Base-by-base conservation (phyloP, 805 yeast genomes). In the Wickerhamiella parazyma region DNA sequence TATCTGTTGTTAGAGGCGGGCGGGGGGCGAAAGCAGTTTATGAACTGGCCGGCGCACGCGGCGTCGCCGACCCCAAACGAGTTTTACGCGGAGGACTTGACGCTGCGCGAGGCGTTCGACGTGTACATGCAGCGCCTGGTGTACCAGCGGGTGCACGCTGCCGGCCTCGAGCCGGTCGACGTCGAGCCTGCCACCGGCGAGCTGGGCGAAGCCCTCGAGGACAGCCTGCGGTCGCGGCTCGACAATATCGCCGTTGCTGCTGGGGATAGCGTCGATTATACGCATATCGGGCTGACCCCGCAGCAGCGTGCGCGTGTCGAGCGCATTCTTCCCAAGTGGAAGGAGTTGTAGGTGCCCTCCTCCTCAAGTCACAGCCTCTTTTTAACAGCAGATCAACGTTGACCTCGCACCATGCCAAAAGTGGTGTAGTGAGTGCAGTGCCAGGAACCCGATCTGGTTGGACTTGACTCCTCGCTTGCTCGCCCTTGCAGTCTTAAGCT, bases 101-200 rank as follows among this genome's bases (percentile, higher is more conserved):
- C 12, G 16, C 31, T 28, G 14, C 12, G n/a, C 10, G 31, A 12
- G 7, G 63, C 60, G 7, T 34, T 54, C 14, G 47, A 55, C 29
- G 51, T 50, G 6, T 45, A 37, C 2, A 49, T 54, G 31, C 56
- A 55, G 28, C 31, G 48, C 6, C 31, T 17, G 1, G 50, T 58
- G 4, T 35, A 58, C 46, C 17, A 40, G 5, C 45, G 53, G 10
- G 49, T 58, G 34, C 51, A 47, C 34, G 10, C 16, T 11, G 50
- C 48, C 2, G 35, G 39, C 14, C 39, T 50, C 16, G 50, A 51
- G 45, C 49, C 55, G 28, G 28, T 46, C 9, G 54, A 50, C 19
- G 49, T 48, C 1, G 48, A 41, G 33, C 56, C 56, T n/a, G n/a
- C 21, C 14, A 29, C 46, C 4, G 50, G 45, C 22, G 28, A 21